phyloP scores from a whole-genome alignment of 2,329 filamentous ascomycete genomes.

The Fusarium agapanthi region DNA sequence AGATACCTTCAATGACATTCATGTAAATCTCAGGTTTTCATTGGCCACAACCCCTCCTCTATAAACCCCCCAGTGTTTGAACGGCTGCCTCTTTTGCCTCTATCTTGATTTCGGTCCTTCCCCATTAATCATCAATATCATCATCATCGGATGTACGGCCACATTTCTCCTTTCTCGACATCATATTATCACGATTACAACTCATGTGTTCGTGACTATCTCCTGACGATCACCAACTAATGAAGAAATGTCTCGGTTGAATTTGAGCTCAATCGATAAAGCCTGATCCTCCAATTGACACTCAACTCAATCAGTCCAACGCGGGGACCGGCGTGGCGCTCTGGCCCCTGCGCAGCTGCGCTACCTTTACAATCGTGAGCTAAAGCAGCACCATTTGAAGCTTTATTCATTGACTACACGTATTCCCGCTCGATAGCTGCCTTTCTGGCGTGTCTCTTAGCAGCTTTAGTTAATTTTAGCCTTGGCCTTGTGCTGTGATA shows the following conservation, averaged over 20 bases:
- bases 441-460: slow-evolving; percentile 11
- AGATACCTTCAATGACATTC: slow-evolving; percentile 11
- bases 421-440: slow-evolving; percentile 28
- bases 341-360: slow-evolving; percentile 31
- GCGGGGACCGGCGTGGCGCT: slow-evolving; percentile 15
- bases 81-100: background rate
- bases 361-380: slow-evolving; percentile 12
- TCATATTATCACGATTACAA: slow-evolving; percentile 1
- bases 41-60: slow-evolving; percentile 20
- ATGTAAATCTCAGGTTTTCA: background rate
- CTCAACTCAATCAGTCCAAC: background rate
- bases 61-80: background rate
- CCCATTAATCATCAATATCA: background rate
- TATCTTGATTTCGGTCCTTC: background rate
- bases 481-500: slow-evolving; percentile 1
- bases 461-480: background rate
- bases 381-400: slow-evolving; percentile 10
- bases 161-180: background rate
- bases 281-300: slow-evolving; percentile 14
- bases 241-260: slow-evolving; percentile 15
- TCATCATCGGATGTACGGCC: background rate
- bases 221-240: slow-evolving; percentile 31
- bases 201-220: background rate
- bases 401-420: slow-evolving; percentile 21
- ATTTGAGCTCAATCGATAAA: slow-evolving; percentile 7